A percentile compares a stretch with the other conserved stretches of the same genome.
Evolutionary conservation across 257 asterid genomes (phyloP).

Genomic region (Coffea eugenioides): DNA sequence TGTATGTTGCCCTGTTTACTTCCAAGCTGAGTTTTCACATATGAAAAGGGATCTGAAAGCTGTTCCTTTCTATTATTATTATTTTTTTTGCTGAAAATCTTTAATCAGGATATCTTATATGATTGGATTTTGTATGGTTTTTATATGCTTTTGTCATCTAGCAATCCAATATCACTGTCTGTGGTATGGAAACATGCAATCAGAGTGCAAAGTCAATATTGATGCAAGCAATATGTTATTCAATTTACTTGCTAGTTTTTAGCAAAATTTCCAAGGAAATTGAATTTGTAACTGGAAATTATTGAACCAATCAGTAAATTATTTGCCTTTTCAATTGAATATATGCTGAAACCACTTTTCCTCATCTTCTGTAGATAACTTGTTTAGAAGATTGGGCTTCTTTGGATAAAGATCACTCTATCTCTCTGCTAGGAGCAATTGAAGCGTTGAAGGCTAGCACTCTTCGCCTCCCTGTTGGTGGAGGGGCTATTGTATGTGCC

Average conservation of each 20-base stretch:
- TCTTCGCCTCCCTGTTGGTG: conserved; percentile 81
- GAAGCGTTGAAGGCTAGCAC: conserved; percentile 94
- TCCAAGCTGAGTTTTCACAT: no score
- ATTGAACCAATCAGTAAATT: not conserved
- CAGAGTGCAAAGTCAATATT: not conserved
- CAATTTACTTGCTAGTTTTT: not conserved
- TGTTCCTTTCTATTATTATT: not conserved
- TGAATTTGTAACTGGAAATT: not conserved
- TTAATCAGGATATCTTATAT: not conserved
- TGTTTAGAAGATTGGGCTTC: conserved; percentile 72
- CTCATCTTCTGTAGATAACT: conserved; percentile 38
- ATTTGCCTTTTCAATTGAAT: not conserved
- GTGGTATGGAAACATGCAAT: not conserved
- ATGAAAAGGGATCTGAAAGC: not conserved
- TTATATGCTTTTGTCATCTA: no score
- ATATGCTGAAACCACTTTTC: conserved; percentile 2
- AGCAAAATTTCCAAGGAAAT: not conserved
- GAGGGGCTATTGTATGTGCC: conserved; percentile 73
- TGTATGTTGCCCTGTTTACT: no score
- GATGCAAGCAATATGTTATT: not conserved
- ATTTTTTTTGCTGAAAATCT: not conserved
- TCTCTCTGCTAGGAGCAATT: conserved; percentile 73
- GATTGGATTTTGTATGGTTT: not conserved
- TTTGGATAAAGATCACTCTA: conserved; percentile 65
- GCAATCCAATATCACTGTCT: not conserved